A percentile compares a stretch with the other conserved stretches of the same genome.
Evolutionary conservation across 2,329 filamentous ascomycete genomes (phyloP).

Genomic region (Diaporthe eres): DNA sequence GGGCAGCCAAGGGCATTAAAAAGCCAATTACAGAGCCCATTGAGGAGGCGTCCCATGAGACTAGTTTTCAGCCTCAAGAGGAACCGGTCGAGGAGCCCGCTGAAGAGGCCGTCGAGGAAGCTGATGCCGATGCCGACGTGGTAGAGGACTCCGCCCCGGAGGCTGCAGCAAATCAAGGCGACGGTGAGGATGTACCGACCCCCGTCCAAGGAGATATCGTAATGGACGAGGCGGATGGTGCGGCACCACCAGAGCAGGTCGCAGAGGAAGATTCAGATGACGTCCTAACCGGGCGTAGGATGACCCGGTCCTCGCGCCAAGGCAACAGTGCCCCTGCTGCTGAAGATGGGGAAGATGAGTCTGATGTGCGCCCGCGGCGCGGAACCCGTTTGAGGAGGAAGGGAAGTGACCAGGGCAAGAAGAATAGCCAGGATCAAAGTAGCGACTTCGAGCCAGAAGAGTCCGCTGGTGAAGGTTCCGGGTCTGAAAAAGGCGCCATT

Average conservation of each 20-base stretch:
- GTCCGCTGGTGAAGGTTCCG: conserved; percentile 66
- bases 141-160: conserved; percentile 42
- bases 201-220: conserved; percentile 34
- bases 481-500: conserved; percentile 49
- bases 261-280: conserved; percentile 55
- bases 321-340: conserved; percentile 47
- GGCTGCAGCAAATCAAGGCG: conserved; percentile 42
- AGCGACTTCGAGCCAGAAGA: conserved; percentile 75
- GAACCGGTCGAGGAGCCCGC: conserved; percentile 53
- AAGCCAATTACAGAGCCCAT: conserved; percentile 62
- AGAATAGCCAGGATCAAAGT: conserved; percentile 66
- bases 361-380: conserved; percentile 40
- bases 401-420: conserved; percentile 55
- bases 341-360: conserved; percentile 45
- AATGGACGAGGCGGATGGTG: conserved; percentile 50
- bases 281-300: conserved; percentile 43
- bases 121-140: conserved; percentile 41
- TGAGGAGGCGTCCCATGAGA: conserved; percentile 69
- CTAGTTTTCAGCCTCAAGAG: conserved; percentile 46
- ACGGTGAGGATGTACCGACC: conserved; percentile 44
- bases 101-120: conserved; percentile 7
- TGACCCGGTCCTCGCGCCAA: conserved; percentile 39
- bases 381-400: conserved; percentile 34
- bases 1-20: conserved; percentile 66
- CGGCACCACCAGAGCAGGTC: conserved; percentile 50